These are phyloP conservation scores for Rhododendron vialii DNA, from an alignment of 148 eudicot genomes.

Conservation along the genomic window DNA sequence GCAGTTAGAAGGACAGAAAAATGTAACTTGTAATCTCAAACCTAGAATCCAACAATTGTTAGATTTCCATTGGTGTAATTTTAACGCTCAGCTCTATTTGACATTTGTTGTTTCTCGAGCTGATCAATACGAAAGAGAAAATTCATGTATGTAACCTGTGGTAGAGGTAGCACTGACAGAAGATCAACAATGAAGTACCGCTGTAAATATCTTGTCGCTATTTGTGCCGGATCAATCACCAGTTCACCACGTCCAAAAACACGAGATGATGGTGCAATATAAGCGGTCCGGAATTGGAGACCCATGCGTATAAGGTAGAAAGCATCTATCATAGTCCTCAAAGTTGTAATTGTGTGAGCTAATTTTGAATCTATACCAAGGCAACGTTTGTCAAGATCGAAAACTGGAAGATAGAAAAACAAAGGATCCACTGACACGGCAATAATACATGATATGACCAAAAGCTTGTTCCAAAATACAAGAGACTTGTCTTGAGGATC, in stretches of 20 bases:
- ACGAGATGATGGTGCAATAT: slow-evolving; percentile 47
- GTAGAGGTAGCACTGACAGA: slow-evolving; percentile 40
- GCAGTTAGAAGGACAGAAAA: neutral
- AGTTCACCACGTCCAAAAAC: slow-evolving; percentile 53
- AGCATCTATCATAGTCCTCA: slow-evolving; percentile 31
- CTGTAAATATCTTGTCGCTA: slow-evolving; percentile 34
- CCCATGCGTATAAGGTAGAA: slow-evolving; percentile 38
- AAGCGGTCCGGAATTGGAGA: slow-evolving; percentile 43
- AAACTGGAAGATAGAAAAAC: slow-evolving; percentile 56
- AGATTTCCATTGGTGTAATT: neutral
- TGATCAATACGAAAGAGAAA: neutral
- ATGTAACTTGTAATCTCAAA: neutral
- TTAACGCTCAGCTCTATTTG: neutral
- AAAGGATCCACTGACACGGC: slow-evolving; percentile 56
- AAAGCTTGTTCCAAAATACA: slow-evolving; percentile 51
- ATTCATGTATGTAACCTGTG: slow-evolving; percentile 28
- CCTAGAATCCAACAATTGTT: neutral
- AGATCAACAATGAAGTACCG: slow-evolving; percentile 42
- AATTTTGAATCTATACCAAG: slow-evolving; percentile 44
- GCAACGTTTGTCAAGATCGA: slow-evolving; percentile 29
- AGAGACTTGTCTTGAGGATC: slow-evolving; percentile 69
- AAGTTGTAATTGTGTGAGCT: slow-evolving; percentile 27
- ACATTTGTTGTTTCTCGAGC: neutral
- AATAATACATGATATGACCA: slow-evolving; percentile 48
- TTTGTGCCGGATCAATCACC: slow-evolving; percentile 41